Conservation (phyloP, 75 land plant genomes). For the Selaginella moellendorffii region DNA sequence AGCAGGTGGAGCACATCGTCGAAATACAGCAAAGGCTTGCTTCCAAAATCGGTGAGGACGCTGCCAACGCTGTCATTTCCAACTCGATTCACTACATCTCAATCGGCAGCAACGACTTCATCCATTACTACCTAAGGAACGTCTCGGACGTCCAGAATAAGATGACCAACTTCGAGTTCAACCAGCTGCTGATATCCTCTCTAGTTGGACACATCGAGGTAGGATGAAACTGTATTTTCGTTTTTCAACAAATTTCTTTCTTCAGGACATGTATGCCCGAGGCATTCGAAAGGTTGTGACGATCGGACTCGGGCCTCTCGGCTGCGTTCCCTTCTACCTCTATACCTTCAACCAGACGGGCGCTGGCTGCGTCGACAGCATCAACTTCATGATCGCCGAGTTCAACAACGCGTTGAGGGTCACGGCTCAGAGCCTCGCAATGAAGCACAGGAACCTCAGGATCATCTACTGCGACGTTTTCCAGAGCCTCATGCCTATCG, state of each 20-base stretch:
- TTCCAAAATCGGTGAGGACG: constrained; percentile 28
- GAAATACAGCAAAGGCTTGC: constrained; percentile 21
- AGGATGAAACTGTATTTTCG: neutral
- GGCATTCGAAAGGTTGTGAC: constrained; percentile 40
- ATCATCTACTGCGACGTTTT: constrained; percentile 54
- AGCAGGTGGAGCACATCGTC: neutral
- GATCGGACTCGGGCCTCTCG: constrained; percentile 60
- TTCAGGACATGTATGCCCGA: constrained; percentile 44
- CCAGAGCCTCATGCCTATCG: constrained; percentile 45
- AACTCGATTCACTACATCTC: constrained; percentile 57
- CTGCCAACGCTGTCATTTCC: constrained; percentile 26
- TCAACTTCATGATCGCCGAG: constrained; percentile 47
- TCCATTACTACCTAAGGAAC: constrained; percentile 54
- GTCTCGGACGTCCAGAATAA: constrained; percentile 14
- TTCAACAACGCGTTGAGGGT: constrained; percentile 40
- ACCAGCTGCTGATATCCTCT: neutral
- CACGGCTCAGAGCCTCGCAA: constrained; percentile 26
- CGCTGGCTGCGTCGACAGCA: constrained; percentile 37
- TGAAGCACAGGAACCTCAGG: constrained; percentile 25
- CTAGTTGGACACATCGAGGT: neutral
- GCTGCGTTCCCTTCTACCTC: constrained; percentile 58
- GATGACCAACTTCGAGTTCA: neutral
- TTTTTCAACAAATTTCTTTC: too few species aligned
- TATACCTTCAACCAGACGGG: constrained; percentile 32
- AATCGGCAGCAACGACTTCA: constrained; percentile 64